Evolutionary conservation across 768 basidiomycete genomes (phyloP).

Genomic region (Termitomyces sp.): DNA sequence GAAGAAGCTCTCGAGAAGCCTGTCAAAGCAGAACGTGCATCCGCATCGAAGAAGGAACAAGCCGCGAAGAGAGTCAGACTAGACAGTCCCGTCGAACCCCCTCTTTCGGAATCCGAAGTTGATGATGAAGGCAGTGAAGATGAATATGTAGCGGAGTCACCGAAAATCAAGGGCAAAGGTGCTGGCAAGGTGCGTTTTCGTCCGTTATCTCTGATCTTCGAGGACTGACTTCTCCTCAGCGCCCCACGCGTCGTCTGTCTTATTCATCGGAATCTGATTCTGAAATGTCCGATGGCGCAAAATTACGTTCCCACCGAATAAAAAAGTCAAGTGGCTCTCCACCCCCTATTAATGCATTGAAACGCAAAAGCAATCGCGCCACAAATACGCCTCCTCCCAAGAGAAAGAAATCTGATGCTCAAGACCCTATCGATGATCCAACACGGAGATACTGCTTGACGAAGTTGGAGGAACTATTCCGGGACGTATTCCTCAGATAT

Average conservation of each 20-base stretch:
- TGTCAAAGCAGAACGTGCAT: conserved; percentile 20
- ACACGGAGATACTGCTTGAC: conserved; percentile 74
- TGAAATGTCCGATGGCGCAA: conserved; percentile 23
- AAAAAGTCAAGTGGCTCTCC: conserved; percentile 24
- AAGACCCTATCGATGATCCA: conserved; percentile 55
- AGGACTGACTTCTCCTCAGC: conserved; percentile 24
- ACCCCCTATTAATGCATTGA: conserved; percentile 30
- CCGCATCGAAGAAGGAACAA: conserved; percentile 25
- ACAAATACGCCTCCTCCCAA: conserved; percentile 38
- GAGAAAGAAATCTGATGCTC: conserved; percentile 36
- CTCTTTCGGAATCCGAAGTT: conserved; percentile 40
- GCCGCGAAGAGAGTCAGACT: conserved; percentile 19
- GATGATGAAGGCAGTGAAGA: conserved; percentile 57
- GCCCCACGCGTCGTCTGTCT: conserved; percentile 33
- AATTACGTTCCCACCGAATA: conserved; percentile 22
- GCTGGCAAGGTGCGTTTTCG: conserved; percentile 39
- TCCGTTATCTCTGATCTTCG: conserved; percentile 7
- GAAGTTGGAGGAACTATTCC: conserved; percentile 69
- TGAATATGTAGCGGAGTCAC: conserved; percentile 57
- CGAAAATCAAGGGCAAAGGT: conserved; percentile 26
- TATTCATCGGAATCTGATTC: conserved; percentile 40
- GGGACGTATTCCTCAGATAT: conserved; percentile 66
- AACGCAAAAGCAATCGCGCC: conserved; percentile 48
- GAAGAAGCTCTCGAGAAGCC: conserved; percentile 48
- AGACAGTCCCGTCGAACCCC: conserved; percentile 13